Evolutionary conservation across 495 filamentous ascomycete species (phyloP), one percentile per base, ranked within the genome.

Genomic region (Jackrogersella minutella): DNA sequence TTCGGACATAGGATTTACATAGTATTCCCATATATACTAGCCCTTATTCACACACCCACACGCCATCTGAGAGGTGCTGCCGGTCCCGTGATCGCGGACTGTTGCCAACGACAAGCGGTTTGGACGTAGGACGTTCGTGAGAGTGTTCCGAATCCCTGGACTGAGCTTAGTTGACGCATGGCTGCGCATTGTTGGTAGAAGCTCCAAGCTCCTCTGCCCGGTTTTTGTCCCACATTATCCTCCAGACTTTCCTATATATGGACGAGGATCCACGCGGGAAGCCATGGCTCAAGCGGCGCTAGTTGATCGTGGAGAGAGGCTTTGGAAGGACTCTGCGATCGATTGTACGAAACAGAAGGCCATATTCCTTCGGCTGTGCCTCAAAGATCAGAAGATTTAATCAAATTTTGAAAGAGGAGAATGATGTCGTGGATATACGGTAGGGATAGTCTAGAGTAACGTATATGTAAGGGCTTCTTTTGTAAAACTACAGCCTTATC

Each of bases 251-350:
- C 33, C 60, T 56, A 14, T 9, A 56, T 64, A 55, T 17, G 55
- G 61, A 58, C 21, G 44, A n/a, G 41, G 60, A 69, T 46, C 66
- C 61, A 69, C 66, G 60, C 43, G 56, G 56, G 21, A 52, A 24
- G 43, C 55, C 59, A 26, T 46, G 33, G 22, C 24, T 16, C 50
- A 41, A 40, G 50, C 41, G 41, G 46, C 59, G 39, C 55, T 69
- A 60, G 56, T 49, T 7, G 50, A 52, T 55, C 66, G 36, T 39
- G n/a, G n/a, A 21, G 28, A 39, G 39, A 16, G 34, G 50, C 55
- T 46, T 61, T 46, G 66, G 66, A 69, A 69, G 37, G 55, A 69
- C 66, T 69, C 61, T 69, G 66, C 66, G 66, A 69, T 69, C 66
- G 52, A 37, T 41, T 22, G 19, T 53, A 62, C 44, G 28, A 39